phyloP scores from a whole-genome alignment of 169 alveolate species.

The Sarcocystis neurona region DNA sequence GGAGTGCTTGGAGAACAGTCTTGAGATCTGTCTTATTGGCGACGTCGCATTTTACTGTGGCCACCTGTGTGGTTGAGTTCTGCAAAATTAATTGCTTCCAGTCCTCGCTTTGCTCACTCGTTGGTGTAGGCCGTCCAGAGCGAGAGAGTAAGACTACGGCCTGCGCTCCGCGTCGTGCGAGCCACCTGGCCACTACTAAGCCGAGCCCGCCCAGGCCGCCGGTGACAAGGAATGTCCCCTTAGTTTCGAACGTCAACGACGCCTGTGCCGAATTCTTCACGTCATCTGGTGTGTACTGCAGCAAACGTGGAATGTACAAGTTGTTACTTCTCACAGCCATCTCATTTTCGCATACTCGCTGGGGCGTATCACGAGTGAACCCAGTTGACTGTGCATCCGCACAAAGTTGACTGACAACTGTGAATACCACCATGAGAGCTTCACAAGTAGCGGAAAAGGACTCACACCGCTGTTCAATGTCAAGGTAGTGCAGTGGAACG shows the following conservation, averaged over 20 bases:
- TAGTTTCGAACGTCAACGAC: not conserved
- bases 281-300: not conserved
- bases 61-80: not conserved
- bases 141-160: slow-evolving; percentile 70
- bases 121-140: slow-evolving; percentile 58
- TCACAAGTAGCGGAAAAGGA: not conserved
- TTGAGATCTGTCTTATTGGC: not conserved
- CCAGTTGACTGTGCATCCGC: not conserved
- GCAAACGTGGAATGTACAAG: not conserved
- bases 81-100: slow-evolving; percentile 43
- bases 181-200: slow-evolving; percentile 70
- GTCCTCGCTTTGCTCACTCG: slow-evolving; percentile 39
- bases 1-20: not conserved
- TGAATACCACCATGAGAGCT: not conserved
- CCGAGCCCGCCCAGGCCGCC: slow-evolving; percentile 74
- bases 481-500: not conserved
- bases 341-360: too few species aligned
- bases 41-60: not conserved
- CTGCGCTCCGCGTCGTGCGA: slow-evolving; percentile 74
- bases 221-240: slow-evolving; percentile 35
- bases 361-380: too few species aligned
- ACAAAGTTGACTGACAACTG: not conserved
- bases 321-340: not conserved
- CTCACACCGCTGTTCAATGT: not conserved
- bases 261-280: not conserved